Base-by-base conservation (phyloP, 805 yeast genomes). In the Starmera dryadoides region DNA sequence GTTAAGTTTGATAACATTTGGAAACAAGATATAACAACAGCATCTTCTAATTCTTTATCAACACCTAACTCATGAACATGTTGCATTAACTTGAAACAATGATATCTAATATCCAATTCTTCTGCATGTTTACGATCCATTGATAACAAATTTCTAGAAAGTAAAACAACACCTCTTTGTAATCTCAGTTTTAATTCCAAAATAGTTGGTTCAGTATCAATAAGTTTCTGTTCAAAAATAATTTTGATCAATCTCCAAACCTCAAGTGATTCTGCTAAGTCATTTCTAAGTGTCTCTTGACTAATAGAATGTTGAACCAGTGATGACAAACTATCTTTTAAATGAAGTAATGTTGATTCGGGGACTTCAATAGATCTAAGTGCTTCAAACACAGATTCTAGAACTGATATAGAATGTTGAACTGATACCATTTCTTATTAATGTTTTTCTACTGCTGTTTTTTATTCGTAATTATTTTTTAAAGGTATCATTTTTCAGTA, bases 101-200 rank as follows among this genome's bases (percentile, higher is more conserved):
- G 30, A 2, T 17, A 9, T 34, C 44, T 21, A 3, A 50, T 30
- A 4, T 35, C 34, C 7, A 55, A 26, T 1, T 46, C 42, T 36
- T 54, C 59, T 5, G 68, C 59, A 4, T 53, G 38, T 4, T 42
- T 49, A 23, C 60, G 56, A 30, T 60, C 58, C 29, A 55, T 45
- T 2, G 62, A 64, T 1, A 69, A 62, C 19, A 74, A 45, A 46
- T 75, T 77, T 42, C 83, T 56, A 22, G 67, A 56, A n/a, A 77
- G 40, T n/a, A 78, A 44, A 1, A 75, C 40, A 1, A 67, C 46
- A 2, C 79, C 83, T 47, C 81, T 59, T 3, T 69, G 39, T 3
- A 68, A 44, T 33, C 81, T 56, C 6, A 58, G 42, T 8, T 49
- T 42, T 5, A 42, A 32, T 2, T 22, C 43, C 6, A 42, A 21